Evolutionary conservation across 805 yeast species (phyloP), one percentile per base, ranked within the genome.

Genomic region (Metschnikowia lachancei): DNA sequence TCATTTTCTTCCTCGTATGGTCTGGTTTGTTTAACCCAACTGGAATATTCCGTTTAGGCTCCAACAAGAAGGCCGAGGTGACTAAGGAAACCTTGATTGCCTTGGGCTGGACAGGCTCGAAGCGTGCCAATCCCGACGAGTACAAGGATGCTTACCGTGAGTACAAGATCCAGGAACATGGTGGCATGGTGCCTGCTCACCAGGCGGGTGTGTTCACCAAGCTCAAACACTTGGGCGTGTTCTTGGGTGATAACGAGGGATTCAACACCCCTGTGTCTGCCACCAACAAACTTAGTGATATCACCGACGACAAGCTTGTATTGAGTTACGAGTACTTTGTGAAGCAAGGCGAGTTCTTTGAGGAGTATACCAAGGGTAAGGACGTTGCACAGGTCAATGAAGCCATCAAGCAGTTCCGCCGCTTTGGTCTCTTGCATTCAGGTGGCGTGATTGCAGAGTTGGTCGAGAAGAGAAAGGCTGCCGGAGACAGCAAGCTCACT

Each of bases 41-140:
- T 61, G 55, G 70, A 62, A 46, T 65, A 49, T 43, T 65, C 58
- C 56, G 72, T 60, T 53, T 71, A 53, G 41, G 51, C 44, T 30
- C 34, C 29, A 47, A 65, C 11, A 57, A 66, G 6, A 60, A 56
- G 12, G 55, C 74, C 39, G 52, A 45, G 26, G 59, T 72, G 46
- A 69, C 78, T 41, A 72, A 72, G 50, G 88, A 83, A 14, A 72
- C 77, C 48, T 75, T 91, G 56, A 55, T 81, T 29, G 65, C 67
- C 3, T 69, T 91, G 55, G 98, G 98, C 40, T 94, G 98, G 98
- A 89, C 97, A n/a, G 96, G 97, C 44, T 77, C 94, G 19, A 85
- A 83, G 65, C 82, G 83, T 55, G 85, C 85, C 12, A 76, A 83
- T 17, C 69, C 80, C 22, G 85, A 80, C 33, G 89, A 81, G 52